Evolutionary conservation across 169 alveolate genomes (phyloP).

Genomic region (Eimeria brunetti): DNA sequence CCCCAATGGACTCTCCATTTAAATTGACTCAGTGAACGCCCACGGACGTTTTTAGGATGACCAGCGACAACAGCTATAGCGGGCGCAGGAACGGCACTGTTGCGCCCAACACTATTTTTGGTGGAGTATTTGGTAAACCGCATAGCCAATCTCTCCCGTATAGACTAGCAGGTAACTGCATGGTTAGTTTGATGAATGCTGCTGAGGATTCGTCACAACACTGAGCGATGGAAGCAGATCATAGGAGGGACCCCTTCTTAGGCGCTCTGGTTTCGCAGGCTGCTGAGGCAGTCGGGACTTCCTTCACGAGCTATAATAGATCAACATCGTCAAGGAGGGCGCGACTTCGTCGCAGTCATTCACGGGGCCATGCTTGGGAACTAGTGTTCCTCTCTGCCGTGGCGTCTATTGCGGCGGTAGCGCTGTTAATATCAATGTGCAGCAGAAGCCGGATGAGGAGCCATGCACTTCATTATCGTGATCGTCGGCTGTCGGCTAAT

Average conservation of each 20-base stretch:
- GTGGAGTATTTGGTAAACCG: too few relatives aligned
- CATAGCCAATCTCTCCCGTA: too few relatives aligned
- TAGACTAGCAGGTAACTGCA: not conserved
- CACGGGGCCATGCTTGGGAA: not conserved
- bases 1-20: not conserved
- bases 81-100: not conserved
- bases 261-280: not conserved
- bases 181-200: not conserved
- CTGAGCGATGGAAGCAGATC: not conserved
- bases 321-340: not conserved
- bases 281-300: not conserved
- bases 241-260: not conserved
- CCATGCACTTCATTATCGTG: not conserved
- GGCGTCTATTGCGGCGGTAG: slow-evolving; percentile 29
- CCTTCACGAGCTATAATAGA: not conserved
- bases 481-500: not conserved
- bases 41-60: not conserved
- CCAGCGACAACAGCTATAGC: not conserved
- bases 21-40: not conserved
- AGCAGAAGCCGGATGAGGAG: not conserved
- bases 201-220: not conserved
- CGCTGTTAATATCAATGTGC: not conserved
- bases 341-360: not conserved
- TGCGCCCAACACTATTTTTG: not conserved
- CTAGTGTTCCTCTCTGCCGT: not conserved